Conservation (phyloP, 106 monocot species). For the Allium fistulosum region DNA sequence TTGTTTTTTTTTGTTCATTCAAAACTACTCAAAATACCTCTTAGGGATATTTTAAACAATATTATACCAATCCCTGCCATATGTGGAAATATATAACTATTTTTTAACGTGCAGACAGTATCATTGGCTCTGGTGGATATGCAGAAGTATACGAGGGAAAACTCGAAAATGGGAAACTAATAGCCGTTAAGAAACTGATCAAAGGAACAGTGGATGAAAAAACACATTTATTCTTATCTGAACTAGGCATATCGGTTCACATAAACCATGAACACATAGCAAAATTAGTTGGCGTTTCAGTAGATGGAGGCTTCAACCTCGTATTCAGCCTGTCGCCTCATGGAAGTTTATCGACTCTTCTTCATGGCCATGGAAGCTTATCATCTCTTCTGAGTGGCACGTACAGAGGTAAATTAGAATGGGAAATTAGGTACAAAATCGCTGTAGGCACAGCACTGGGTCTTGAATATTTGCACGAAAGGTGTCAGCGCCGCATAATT, state of each 20-base stretch:
- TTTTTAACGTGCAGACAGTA: conserved; percentile 32
- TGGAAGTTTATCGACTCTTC: conserved; percentile 49
- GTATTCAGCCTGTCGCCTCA: conserved; percentile 49
- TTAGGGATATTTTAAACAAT: too few relatives aligned
- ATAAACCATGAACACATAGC: conserved; percentile 63
- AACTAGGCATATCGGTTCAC: conserved; percentile 58
- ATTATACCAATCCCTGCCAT: too few relatives aligned
- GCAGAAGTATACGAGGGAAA: conserved; percentile 69
- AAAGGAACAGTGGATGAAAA: conserved; percentile 33
- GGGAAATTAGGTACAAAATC: conserved; percentile 48
- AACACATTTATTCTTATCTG: conserved; percentile 43
- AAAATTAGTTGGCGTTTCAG: conserved; percentile 54
- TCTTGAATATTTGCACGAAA: conserved; percentile 76
- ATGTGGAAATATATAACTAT: too few relatives aligned
- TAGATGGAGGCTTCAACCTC: conserved; percentile 63
- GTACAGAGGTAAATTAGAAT: conserved; percentile 29
- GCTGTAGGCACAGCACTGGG: conserved; percentile 56
- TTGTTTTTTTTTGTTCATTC: too few relatives aligned
- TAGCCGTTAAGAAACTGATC: conserved; percentile 60
- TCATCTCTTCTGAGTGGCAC: background rate
- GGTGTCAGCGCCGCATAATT: conserved; percentile 57
- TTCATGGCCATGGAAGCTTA: conserved; percentile 28
- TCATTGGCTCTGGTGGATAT: conserved; percentile 77
- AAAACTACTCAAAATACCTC: too few relatives aligned
- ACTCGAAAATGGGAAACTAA: conserved; percentile 37